Evolutionary conservation across 352 stramenopile genomes (phyloP).

Genomic region (Pythium sp.): DNA sequence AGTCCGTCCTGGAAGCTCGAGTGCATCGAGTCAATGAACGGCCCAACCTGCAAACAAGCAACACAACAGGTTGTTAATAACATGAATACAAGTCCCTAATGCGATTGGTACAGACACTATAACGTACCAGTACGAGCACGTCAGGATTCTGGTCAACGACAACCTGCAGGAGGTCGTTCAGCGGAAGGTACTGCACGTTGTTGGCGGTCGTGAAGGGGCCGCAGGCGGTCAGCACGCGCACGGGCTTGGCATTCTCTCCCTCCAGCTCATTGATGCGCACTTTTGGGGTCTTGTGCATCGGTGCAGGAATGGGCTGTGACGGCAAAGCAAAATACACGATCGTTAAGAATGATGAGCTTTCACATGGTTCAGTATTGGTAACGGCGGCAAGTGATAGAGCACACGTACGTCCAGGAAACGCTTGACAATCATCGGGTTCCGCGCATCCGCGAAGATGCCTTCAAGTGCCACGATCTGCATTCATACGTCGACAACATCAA

Average conservation of each 20-base stretch:
- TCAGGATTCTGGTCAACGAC: slow-evolving; percentile 86
- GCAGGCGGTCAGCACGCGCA: slow-evolving; percentile 88
- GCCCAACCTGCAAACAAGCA: slow-evolving; percentile 68
- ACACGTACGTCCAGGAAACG: slow-evolving; percentile 64
- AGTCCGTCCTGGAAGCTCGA: slow-evolving; percentile 83
- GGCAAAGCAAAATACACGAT: background rate
- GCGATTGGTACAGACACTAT: background rate
- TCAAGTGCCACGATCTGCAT: slow-evolving; percentile 78
- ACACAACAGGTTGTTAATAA: background rate
- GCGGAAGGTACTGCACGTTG: slow-evolving; percentile 93
- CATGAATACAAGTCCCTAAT: background rate
- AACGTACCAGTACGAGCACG: slow-evolving; percentile 90
- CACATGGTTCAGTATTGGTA: background rate
- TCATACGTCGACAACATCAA: slow-evolving; percentile 4
- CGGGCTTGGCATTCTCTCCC: slow-evolving; percentile 31
- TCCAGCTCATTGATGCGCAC: slow-evolving; percentile 48
- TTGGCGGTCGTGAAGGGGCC: slow-evolving; percentile 95
- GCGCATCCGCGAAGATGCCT: slow-evolving; percentile 65
- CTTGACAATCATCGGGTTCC: slow-evolving; percentile 74
- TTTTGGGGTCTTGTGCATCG: slow-evolving; percentile 44
- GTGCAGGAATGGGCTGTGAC: slow-evolving; percentile 45
- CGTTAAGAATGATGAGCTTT: background rate
- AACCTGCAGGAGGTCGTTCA: slow-evolving; percentile 92
- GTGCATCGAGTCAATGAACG: slow-evolving; percentile 96
- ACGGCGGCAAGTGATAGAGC: background rate